Percentiles rank a stretch among this genome's conserved stretches.
Conservation (phyloP, 495 filamentous ascomycete species). For the Emericellopsis terricola region DNA sequence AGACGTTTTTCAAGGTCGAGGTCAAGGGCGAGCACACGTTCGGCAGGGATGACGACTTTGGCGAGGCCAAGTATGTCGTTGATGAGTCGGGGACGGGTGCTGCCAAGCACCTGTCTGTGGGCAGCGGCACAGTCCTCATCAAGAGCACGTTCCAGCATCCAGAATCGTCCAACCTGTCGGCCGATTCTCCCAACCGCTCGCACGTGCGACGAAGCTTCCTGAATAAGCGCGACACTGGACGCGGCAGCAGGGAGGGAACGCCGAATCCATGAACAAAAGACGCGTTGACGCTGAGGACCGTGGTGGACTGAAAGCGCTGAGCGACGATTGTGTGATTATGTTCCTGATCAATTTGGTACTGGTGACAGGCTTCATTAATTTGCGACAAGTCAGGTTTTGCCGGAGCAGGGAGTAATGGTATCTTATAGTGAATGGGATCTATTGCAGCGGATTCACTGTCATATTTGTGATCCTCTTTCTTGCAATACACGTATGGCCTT, state of each 20-base stretch:
- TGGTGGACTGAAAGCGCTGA: too few relatives aligned
- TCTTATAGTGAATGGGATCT: too few relatives aligned
- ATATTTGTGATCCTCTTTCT: too few relatives aligned
- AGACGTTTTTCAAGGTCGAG: slow-evolving; percentile 68
- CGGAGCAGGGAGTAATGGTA: too few relatives aligned
- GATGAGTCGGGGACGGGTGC: slow-evolving; percentile 56
- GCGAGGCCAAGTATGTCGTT: slow-evolving; percentile 76
- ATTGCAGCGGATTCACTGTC: too few relatives aligned
- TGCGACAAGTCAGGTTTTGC: too few relatives aligned
- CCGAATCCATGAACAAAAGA: slow-evolving; percentile 5
- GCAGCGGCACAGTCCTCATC: slow-evolving; percentile 46
- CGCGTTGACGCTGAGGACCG: slow-evolving; percentile 1
- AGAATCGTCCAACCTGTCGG: slow-evolving; percentile 11
- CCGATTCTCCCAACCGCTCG: slow-evolving; percentile 36
- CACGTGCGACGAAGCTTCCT: slow-evolving; percentile 30
- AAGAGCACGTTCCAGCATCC: slow-evolving; percentile 39
- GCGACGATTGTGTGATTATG: too few relatives aligned
- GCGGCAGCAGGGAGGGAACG: slow-evolving; percentile 13
- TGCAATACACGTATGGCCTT: too few relatives aligned
- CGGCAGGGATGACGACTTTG: slow-evolving; percentile 59
- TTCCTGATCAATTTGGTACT: too few relatives aligned
- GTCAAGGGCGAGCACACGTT: slow-evolving; percentile 75
- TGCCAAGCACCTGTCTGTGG: slow-evolving; percentile 58
- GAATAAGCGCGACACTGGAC: slow-evolving; percentile 32
- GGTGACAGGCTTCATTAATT: too few relatives aligned